Conservation (phyloP, 2,329 filamentous ascomycete genomes). For the Ophiognomonia clavigignenti-juglandacearum region DNA sequence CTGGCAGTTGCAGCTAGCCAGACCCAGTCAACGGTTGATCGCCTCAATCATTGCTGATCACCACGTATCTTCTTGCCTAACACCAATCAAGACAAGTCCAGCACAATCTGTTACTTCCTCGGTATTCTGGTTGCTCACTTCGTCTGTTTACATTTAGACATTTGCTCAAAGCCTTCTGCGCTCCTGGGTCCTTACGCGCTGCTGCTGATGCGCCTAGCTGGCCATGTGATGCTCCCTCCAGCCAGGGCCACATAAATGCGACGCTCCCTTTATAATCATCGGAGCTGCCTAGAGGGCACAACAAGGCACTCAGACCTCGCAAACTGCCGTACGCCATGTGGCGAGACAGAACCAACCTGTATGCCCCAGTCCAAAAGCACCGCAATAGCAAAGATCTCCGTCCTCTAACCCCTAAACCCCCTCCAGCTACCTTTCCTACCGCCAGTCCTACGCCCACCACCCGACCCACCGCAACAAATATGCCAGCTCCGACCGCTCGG, state of each 20-base stretch:
- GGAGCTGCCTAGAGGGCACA: conserved; percentile 10
- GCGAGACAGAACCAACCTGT: conserved; percentile 99
- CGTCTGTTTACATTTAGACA: conserved; percentile 6
- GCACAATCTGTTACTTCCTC: conserved; percentile 9
- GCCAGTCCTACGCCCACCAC: conserved; percentile 95
- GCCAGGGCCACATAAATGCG: conserved; percentile 1
- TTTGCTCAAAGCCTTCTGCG: too few species aligned
- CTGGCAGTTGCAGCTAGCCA: too few species aligned
- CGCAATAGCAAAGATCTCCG: conserved; percentile 11
- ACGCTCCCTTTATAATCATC: neutral
- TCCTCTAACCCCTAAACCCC: neutral
- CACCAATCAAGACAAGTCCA: conserved; percentile 8
- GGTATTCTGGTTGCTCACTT: conserved; percentile 10
- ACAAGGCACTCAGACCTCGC: conserved; percentile 18
- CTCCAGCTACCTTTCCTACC: conserved; percentile 91
- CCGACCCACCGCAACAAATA: conserved; percentile 80
- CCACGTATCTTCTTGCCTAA: neutral
- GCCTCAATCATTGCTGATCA: neutral
- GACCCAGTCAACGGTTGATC: too few species aligned
- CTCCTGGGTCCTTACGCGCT: too few species aligned
- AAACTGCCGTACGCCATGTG: conserved; percentile 71
- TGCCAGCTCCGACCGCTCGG: conserved; percentile 49
- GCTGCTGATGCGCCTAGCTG: conserved; percentile 5
- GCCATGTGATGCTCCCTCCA: conserved; percentile 16
- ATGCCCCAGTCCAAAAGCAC: conserved; percentile 30